Conservation (phyloP, 2,329 filamentous ascomycete genomes). For the Cladosporium sphaerospermum region DNA sequence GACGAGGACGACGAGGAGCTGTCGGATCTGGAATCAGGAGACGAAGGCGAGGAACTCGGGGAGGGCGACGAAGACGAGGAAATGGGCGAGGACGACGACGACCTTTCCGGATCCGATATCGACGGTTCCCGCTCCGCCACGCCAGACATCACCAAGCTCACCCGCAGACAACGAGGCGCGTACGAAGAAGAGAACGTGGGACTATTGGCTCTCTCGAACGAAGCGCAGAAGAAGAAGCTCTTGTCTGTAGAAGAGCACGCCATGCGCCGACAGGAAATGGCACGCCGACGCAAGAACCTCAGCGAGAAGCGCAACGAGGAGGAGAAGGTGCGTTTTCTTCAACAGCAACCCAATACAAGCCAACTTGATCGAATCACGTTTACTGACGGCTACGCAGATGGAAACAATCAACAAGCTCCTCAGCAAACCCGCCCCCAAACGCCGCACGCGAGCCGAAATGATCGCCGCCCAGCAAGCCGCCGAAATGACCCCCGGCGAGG, state of each 20-base stretch:
- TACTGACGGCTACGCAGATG: conserved; percentile 49
- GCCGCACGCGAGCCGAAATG: conserved; percentile 44
- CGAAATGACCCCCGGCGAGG: conserved; percentile 44
- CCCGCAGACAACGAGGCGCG: conserved; percentile 59
- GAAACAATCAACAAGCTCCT: conserved; percentile 87
- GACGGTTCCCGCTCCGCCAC: conserved; percentile 51
- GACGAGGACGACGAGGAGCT: conserved; percentile 47
- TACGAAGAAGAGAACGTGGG: conserved; percentile 42
- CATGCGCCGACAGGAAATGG: conserved; percentile 69
- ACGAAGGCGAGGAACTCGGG: conserved; percentile 37
- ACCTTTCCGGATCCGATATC: conserved; percentile 35
- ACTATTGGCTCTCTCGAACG: conserved; percentile 52
- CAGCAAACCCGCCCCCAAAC: conserved; percentile 76
- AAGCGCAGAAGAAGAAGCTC: conserved; percentile 67
- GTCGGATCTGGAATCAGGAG: conserved; percentile 28
- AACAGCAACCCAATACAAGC: not conserved
- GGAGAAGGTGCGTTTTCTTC: conserved; percentile 54
- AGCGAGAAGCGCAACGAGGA: conserved; percentile 73
- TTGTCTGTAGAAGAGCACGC: conserved; percentile 67
- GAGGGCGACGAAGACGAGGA: conserved; percentile 35
- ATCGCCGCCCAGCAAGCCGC: conserved; percentile 35
- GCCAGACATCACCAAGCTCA: conserved; percentile 60
- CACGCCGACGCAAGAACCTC: conserved; percentile 64
- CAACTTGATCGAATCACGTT: not conserved
- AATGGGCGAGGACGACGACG: conserved; percentile 40